A percentile compares a stretch with the other conserved stretches of the same genome.
Conservation (phyloP, 192 early-diverging fungal genomes). For the Linnemannia exigua region DNA sequence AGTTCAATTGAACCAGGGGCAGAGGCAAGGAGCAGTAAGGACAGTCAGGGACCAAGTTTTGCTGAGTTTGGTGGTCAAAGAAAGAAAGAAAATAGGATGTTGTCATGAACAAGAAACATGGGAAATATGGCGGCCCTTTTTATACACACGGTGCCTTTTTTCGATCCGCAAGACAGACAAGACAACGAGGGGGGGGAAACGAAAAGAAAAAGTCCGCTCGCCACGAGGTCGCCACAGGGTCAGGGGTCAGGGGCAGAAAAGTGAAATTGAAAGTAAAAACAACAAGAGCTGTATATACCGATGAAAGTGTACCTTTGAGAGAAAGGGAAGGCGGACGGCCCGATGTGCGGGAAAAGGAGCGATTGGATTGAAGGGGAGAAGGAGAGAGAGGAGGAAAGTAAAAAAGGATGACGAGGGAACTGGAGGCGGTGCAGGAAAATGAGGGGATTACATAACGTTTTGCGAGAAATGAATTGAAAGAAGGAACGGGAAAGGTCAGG, state of each 20-base stretch:
- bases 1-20: background rate
- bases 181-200: background rate
- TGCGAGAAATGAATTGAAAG: constrained; percentile 1
- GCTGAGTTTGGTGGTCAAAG: background rate
- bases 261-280: background rate
- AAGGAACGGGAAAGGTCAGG: background rate
- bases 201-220: constrained; percentile 14
- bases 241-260: background rate
- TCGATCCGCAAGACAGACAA: background rate
- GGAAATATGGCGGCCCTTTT: background rate
- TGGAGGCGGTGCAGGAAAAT: background rate
- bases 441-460: background rate
- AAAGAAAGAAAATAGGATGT: no score
- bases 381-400: background rate
- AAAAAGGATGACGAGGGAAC: background rate
- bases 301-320: background rate
- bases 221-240: constrained; percentile 6
- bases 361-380: background rate
- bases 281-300: background rate
- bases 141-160: background rate
- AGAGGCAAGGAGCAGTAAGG: background rate
- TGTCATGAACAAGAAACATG: background rate
- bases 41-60: background rate
- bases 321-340: background rate
- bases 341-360: background rate